Base-by-base conservation (phyloP, 306 rosid species). In the Quercus glauca region DNA sequence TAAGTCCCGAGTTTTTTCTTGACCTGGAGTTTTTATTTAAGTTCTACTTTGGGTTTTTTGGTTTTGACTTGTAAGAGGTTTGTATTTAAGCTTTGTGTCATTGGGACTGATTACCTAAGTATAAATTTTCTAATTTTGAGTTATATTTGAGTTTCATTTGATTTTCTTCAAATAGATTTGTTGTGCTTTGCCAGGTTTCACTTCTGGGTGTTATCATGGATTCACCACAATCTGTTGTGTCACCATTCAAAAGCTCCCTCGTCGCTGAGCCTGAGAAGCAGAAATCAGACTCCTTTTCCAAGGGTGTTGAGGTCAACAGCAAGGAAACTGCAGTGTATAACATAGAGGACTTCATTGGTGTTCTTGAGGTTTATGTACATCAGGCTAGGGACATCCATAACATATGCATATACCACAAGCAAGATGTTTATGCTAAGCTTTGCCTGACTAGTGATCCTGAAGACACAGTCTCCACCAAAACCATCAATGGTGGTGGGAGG, bases 391-490 rank as follows among this genome's bases (percentile, higher is more conserved):
- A 95, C 83, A 89, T 95, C 74, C 99, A 92, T 2, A 95, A 93
- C 89, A 95, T 93, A 74, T 95, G 99, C 88, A 93, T 95, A 53
- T 95, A 95, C 84, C 99, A 93, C 76, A 95, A 95, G 85, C 99
- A 95, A 90, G 99, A 95, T 83, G 99, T 95, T 78, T 95, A 93
- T 81, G 99, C 99, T 5, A 95, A 86, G 88, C 83, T 95, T 67
- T 91, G 80, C 80, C 78, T 91, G 79, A 91, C 97, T 1, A 75
- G 84, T 74, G 83, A 95, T 75, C 96, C 98, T n/a, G 90, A 80
- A 61, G 78, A 65, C 25, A 21, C 89, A 1, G 90, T 90, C 71
- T 87, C 95, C 76, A 86, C 99, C 82, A 93, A 92, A 73, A 93
- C 75, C 74, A 91, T 95, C 89, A 95, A 95, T 73, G 99, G 99